Evolutionary conservation across 2,329 filamentous ascomycete species (phyloP).

Genomic region (Botrytis fabae): DNA sequence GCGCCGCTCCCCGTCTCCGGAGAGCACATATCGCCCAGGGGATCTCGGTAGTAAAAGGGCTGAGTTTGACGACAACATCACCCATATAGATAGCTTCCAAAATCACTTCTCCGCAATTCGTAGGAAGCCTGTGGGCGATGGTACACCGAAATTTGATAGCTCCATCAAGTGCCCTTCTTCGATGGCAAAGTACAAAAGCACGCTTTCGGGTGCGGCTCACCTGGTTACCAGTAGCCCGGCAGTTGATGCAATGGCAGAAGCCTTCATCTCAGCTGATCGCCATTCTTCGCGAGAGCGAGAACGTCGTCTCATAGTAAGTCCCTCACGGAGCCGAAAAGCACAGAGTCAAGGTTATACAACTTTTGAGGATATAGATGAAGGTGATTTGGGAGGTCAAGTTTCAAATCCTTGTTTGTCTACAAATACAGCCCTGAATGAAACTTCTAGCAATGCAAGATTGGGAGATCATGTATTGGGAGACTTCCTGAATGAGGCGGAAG

Average conservation of each 20-base stretch:
- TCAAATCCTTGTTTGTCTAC: neutral
- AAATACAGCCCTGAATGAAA: conserved; percentile 43
- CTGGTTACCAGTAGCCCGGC: conserved; percentile 43
- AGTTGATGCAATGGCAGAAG: conserved; percentile 51
- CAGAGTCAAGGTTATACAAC: neutral
- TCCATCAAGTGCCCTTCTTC: conserved; percentile 29
- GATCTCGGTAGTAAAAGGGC: conserved; percentile 25
- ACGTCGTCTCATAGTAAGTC: conserved; percentile 1
- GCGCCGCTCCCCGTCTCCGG: conserved; percentile 32
- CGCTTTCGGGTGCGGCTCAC: conserved; percentile 22
- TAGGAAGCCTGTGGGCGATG: conserved; percentile 21
- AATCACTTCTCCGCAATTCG: conserved; percentile 28
- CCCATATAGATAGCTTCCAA: conserved; percentile 25
- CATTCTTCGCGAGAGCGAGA: conserved; percentile 29
- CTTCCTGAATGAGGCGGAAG: conserved; percentile 31
- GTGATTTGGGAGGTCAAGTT: neutral
- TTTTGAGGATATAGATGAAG: conserved; percentile 13
- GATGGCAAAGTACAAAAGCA: conserved; percentile 27
- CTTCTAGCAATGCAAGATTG: conserved; percentile 26
- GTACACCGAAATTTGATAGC: conserved; percentile 10
- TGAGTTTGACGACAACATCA: conserved; percentile 27
- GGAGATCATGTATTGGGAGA: neutral
- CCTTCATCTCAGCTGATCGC: conserved; percentile 50
- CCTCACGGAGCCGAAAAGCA: conserved; percentile 34
- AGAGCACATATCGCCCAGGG: conserved; percentile 12